Base-by-base conservation (phyloP, 2,329 filamentous ascomycete genomes). In the Aspergillus ibericus region DNA sequence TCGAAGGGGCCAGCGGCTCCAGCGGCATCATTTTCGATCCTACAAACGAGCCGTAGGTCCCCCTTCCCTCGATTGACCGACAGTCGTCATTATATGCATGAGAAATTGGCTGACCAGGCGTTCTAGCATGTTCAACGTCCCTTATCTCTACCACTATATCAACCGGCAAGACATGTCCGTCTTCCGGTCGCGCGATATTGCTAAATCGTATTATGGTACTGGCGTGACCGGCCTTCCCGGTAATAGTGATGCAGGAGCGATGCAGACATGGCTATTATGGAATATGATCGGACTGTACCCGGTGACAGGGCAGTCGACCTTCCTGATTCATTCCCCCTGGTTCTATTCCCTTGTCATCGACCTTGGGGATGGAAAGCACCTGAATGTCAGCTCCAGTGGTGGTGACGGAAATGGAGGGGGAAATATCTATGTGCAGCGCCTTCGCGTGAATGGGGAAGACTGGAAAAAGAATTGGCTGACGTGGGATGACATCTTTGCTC, bases 181-280 rank as follows among this genome's bases (percentile, higher is more conserved):
- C 16, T 69, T 81, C 56, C 81, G 82, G 60, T 84, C 83, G 46
- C 83, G 88, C 51, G 77, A 76, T 55, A 78, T 88, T 47, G 86
- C 86, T 29, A 83, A 85, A 63, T 73, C 77, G 13, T 85, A 84
- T 73, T 90, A 89, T 73, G 78, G 77, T 50, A 77, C 82, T 1
- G 82, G 81, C 0, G 76, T 78, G 0, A 68, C 67, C 7, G 88
- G 88, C 0, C 77, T 91, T 0, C 88, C 88, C 0, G 88, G 88
- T 0, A 90, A 91, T 71, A 86, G 83, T 46, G 88, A 91, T 70
- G 87, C 86, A 1, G 88, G 88, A 6, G 86, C 88, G 13, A 90
- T 91, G 87, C 86, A 91, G 69, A 85, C 83, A 7, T 89, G 86
- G 84, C 72, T 88, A 2, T 73, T 89, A 8, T 90, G 88, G 84